A percentile compares a stretch with the other conserved stretches of the same genome.
Conservation (phyloP, 2,329 filamentous ascomycete genomes). For the Alternaria conjuncta region DNA sequence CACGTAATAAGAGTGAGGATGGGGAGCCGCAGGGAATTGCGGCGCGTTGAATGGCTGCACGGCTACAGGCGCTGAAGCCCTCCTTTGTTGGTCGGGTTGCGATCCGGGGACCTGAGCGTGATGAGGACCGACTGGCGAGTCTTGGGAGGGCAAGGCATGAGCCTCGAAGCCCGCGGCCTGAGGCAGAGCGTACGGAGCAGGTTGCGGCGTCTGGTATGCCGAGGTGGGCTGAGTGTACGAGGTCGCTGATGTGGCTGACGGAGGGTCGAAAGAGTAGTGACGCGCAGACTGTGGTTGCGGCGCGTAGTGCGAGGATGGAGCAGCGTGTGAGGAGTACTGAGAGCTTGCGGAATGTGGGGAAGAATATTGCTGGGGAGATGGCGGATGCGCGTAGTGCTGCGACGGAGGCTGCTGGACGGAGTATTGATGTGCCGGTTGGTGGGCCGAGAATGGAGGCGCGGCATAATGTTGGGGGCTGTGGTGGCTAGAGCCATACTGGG, state of each 20-base stretch:
- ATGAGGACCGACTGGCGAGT: constrained; percentile 20
- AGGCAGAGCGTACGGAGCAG: constrained; percentile 34
- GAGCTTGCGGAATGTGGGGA: constrained; percentile 25
- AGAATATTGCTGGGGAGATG: constrained; percentile 37
- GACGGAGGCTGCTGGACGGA: constrained; percentile 26
- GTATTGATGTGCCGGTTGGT: constrained; percentile 29
- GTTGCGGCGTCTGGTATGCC: constrained; percentile 28
- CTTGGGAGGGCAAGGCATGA: constrained; percentile 25
- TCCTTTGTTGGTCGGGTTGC: constrained; percentile 34
- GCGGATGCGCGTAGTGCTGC: constrained; percentile 31
- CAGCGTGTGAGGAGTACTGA: constrained; percentile 26
- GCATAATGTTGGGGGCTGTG: constrained; percentile 36
- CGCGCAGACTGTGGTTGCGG: constrained; percentile 25
- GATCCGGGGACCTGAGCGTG: constrained; percentile 20
- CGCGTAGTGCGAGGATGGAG: constrained; percentile 27
- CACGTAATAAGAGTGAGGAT: constrained; percentile 39
- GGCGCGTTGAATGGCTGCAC: constrained; percentile 33
- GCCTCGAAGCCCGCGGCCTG: constrained; percentile 33
- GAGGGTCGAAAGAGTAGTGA: constrained; percentile 31
- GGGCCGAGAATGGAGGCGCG: constrained; percentile 30
- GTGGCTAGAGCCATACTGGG: constrained; percentile 34
- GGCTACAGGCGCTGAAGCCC: constrained; percentile 41
- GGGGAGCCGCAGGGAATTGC: constrained; percentile 29
- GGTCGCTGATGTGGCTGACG: constrained; percentile 16
- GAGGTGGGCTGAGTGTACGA: constrained; percentile 31